Evolutionary conservation across 2,329 filamentous ascomycete genomes (phyloP).

Genomic region (Ilyonectria sp.): DNA sequence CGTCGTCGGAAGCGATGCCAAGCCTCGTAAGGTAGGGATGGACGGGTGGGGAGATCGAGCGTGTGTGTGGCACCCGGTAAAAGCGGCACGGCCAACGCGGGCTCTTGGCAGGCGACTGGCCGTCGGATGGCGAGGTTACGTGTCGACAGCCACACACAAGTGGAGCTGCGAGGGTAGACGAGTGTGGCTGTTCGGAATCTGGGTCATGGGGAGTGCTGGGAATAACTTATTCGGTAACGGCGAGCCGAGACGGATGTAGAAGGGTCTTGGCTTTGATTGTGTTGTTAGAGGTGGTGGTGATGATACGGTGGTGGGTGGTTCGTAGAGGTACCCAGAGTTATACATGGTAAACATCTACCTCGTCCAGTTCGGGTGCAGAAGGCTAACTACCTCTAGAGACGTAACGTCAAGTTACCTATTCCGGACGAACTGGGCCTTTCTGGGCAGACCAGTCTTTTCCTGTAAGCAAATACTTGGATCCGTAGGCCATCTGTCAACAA

Average conservation of each 20-base stretch:
- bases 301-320: not conserved
- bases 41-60: not conserved
- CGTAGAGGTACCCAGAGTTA: no score
- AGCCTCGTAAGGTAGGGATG: no score
- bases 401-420: no score
- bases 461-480: no score
- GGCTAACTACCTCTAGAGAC: no score
- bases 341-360: no score
- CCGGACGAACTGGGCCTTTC: no score
- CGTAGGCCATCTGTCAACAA: no score
- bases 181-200: not conserved
- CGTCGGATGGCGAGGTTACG: slow-evolving; percentile 1
- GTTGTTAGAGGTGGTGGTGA: not conserved
- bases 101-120: not conserved
- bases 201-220: not conserved
- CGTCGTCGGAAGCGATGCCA: no score
- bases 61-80: slow-evolving; percentile 32
- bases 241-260: not conserved
- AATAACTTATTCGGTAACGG: not conserved
- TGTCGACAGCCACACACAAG: not conserved
- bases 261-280: not conserved
- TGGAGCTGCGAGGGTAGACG: not conserved
- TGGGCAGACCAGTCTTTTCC: no score
- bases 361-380: no score
- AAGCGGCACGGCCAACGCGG: slow-evolving; percentile 30